Conservation (phyloP, 208 protist genomes). For the Leishmania lainsoni region DNA sequence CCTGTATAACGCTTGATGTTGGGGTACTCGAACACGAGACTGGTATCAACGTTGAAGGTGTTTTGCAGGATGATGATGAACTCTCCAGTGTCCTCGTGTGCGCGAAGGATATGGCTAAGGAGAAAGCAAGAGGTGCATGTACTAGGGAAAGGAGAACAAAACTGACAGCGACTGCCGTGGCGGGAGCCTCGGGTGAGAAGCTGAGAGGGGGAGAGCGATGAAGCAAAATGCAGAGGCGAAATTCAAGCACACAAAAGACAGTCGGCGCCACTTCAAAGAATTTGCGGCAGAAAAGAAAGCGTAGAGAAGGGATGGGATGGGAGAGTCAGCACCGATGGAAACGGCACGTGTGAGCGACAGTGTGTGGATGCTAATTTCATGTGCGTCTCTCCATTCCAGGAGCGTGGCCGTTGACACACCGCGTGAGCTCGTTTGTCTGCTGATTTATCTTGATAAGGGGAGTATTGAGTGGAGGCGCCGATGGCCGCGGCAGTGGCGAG, state of each 20-base stretch:
- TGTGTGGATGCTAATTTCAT: background rate
- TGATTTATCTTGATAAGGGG: background rate
- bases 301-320: background rate
- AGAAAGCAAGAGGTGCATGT: background rate
- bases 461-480: background rate
- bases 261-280: background rate
- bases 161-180: background rate
- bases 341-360: background rate
- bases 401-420: background rate
- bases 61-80: background rate
- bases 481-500: background rate
- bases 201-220: background rate
- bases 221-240: background rate
- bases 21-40: conserved; percentile 30
- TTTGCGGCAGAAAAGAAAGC: too few relatives aligned
- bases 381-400: background rate
- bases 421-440: background rate
- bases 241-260: background rate
- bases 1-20: conserved; percentile 36
- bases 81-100: background rate
- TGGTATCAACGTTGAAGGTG: conserved; percentile 39
- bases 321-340: background rate
- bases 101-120: background rate
- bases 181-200: background rate
- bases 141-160: background rate